Conservation (phyloP, 192 early-diverging fungal species). For the Podila epicladia region DNA sequence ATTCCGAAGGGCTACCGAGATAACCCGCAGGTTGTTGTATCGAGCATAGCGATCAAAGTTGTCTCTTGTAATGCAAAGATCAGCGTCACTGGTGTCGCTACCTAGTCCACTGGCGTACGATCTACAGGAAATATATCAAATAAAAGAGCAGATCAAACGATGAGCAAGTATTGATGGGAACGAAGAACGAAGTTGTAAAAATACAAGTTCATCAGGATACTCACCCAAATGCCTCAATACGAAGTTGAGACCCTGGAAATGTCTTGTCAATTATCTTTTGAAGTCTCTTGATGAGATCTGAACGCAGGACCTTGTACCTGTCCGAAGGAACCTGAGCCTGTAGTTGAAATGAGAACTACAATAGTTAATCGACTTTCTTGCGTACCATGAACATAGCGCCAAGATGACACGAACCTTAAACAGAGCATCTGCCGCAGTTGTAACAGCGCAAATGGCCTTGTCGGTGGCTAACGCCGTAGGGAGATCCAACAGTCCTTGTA, state of each 20-base stretch:
- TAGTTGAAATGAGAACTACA: not conserved
- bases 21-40: slow-evolving; percentile 21
- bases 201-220: not conserved
- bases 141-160: not conserved
- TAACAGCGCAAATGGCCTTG: not conserved
- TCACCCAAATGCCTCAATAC: slow-evolving; percentile 40
- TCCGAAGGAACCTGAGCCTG: slow-evolving; percentile 16
- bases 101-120: slow-evolving; percentile 43
- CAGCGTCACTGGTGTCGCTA: slow-evolving; percentile 40
- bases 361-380: not conserved
- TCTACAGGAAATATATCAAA: not conserved
- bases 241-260: slow-evolving; percentile 7
- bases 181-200: not conserved
- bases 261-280: slow-evolving; percentile 15
- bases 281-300: slow-evolving; percentile 11
- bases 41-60: slow-evolving; percentile 4
- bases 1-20: slow-evolving; percentile 22
- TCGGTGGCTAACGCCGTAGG: not conserved
- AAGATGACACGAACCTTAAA: not conserved
- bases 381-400: too few species aligned
- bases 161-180: not conserved
- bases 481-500: not conserved
- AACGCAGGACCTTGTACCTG: slow-evolving; percentile 7
- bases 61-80: slow-evolving; percentile 31
- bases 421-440: not conserved